Conservation (phyloP, 202 grass and related monocot genomes). For the Elaeis oleifera region DNA sequence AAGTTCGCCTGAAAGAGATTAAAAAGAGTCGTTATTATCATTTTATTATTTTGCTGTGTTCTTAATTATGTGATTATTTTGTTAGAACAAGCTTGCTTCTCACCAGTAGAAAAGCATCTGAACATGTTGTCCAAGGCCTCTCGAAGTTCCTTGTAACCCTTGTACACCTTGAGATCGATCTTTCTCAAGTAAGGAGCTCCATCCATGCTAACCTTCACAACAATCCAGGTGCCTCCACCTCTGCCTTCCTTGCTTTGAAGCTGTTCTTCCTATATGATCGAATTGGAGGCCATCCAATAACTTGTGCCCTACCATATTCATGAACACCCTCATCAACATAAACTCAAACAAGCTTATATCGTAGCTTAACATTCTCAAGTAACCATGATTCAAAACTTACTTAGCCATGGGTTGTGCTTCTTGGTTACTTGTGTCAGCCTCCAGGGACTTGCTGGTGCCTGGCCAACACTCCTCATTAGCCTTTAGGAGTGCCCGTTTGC, state of each 20-base stretch:
- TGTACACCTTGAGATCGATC: slow-evolving; percentile 72
- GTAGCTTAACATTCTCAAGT: not conserved
- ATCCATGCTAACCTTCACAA: slow-evolving; percentile 95
- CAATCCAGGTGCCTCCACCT: slow-evolving; percentile 23
- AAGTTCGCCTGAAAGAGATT: not conserved
- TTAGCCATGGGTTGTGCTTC: not conserved
- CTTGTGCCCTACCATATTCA: slow-evolving; percentile 43
- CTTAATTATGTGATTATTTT: too few species aligned
- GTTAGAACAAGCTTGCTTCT: not conserved
- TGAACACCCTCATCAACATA: not conserved
- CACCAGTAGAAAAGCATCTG: slow-evolving; percentile 42
- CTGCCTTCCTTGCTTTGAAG: slow-evolving; percentile 40
- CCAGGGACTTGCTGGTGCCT: not conserved
- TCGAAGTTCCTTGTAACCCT: slow-evolving; percentile 62
- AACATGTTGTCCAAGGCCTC: slow-evolving; percentile 60
- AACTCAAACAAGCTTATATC: not conserved
- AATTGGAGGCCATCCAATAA: slow-evolving; percentile 89
- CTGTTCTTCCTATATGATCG: slow-evolving; percentile 67
- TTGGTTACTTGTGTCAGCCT: not conserved
- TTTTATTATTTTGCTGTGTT: too few species aligned
- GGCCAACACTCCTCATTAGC: slow-evolving; percentile 25
- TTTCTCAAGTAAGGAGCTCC: slow-evolving; percentile 82
- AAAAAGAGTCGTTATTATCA: not conserved
- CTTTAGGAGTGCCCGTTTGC: slow-evolving; percentile 28
- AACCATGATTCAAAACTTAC: not conserved